These are phyloP conservation scores for Apiospora kogelbergensis DNA, from an alignment of 2,329 filamentous ascomycete genomes.

Conservation along the genomic window DNA sequence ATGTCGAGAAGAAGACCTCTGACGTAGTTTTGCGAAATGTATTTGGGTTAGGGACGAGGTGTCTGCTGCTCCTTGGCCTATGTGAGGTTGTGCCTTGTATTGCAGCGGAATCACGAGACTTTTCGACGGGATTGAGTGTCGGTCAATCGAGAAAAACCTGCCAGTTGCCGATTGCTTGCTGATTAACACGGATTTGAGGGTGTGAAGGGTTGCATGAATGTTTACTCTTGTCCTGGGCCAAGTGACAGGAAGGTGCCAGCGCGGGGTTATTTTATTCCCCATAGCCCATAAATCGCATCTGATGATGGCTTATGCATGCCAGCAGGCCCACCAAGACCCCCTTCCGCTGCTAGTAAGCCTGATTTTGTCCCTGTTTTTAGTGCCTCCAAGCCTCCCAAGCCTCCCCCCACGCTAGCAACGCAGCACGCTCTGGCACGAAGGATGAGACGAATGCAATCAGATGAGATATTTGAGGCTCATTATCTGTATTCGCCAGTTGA, in stretches of 20 bases:
- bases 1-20: neutral
- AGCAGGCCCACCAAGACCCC: neutral
- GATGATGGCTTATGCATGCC: neutral
- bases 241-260: neutral
- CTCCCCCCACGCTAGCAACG: neutral
- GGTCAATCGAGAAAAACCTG: neutral
- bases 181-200: neutral
- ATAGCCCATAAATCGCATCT: neutral
- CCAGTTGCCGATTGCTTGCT: neutral
- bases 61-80: neutral
- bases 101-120: neutral
- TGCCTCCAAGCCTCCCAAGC: no score
- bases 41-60: neutral
- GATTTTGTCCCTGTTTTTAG: neutral
- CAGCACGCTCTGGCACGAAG: neutral
- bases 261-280: neutral
- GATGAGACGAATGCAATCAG: neutral
- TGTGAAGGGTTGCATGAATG: neutral
- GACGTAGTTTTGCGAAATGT: conserved; percentile 1
- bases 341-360: neutral
- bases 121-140: neutral
- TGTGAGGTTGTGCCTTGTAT: neutral
- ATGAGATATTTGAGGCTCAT: neutral
- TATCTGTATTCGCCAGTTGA: neutral
- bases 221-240: neutral